These are phyloP conservation scores for Syncephalastrum contaminatum DNA, from an alignment of 371 early-diverging fungal genomes.

Conservation along the genomic window DNA sequence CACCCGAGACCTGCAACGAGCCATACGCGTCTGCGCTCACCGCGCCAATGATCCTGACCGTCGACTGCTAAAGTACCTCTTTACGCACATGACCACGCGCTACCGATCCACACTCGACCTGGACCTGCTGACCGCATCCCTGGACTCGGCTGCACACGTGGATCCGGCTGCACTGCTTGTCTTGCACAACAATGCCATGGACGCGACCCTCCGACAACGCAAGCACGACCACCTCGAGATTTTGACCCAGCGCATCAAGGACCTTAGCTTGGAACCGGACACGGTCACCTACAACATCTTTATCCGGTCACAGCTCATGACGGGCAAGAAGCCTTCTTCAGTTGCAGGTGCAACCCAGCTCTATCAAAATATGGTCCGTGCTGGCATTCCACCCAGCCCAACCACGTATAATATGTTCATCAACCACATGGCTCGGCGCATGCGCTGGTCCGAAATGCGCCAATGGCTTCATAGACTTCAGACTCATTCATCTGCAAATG, in stretches of 20 bases:
- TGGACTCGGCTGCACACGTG: too few relatives aligned
- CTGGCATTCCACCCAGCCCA: constrained; percentile 21
- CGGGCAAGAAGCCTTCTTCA: background rate
- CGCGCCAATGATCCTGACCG: too few relatives aligned
- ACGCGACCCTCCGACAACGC: too few relatives aligned
- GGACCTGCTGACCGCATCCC: too few relatives aligned
- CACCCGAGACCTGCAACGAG: too few relatives aligned
- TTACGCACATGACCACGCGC: too few relatives aligned
- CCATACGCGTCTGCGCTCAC: too few relatives aligned
- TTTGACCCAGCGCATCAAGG: constrained; percentile 17
- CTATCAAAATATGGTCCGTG: constrained; percentile 19
- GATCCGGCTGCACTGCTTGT: too few relatives aligned
- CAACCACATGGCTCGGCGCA: constrained; percentile 15
- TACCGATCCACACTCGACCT: too few relatives aligned
- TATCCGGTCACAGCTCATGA: constrained; percentile 18
- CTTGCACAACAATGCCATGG: too few relatives aligned
- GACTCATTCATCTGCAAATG: constrained; percentile 11
- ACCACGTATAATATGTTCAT: constrained; percentile 44
- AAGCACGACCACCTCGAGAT: too few relatives aligned
- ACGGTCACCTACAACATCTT: constrained; percentile 33
- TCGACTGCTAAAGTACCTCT: too few relatives aligned
- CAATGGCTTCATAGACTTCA: constrained; percentile 23
- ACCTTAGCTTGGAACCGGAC: constrained; percentile 18
- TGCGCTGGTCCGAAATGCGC: constrained; percentile 23
- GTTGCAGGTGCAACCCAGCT: constrained; percentile 5